phyloP scores from a whole-genome alignment of 177 flowering plant genomes.

The Tripterygium wilfordii region DNA sequence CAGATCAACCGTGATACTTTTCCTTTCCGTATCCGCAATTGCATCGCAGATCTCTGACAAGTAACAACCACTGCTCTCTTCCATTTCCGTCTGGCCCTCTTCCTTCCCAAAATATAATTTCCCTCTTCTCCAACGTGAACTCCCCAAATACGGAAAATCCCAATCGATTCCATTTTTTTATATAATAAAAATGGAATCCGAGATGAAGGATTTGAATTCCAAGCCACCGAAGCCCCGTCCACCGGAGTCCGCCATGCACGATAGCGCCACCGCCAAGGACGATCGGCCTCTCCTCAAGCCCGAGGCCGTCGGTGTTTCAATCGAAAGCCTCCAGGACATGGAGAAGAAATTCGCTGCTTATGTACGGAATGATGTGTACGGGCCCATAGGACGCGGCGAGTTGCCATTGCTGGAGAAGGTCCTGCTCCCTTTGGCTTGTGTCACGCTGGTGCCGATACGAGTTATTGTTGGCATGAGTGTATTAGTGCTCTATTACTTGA shows the following conservation, averaged over 20 bases:
- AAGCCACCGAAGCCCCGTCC: constrained; percentile 6
- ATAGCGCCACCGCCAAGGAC: constrained; percentile 31
- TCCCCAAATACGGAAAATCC: too few species aligned
- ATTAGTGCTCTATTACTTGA: constrained; percentile 59
- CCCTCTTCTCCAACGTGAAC: too few species aligned
- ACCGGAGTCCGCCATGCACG: constrained; percentile 11
- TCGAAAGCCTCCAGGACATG: constrained; percentile 40
- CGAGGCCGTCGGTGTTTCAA: constrained; percentile 16
- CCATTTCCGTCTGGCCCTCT: too few species aligned
- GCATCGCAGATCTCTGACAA: too few species aligned
- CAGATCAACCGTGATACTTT: too few species aligned
- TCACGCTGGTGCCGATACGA: constrained; percentile 72
- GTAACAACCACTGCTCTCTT: too few species aligned
- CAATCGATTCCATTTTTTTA: too few species aligned
- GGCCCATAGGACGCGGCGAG: constrained; percentile 84
- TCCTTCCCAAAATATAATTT: too few species aligned
- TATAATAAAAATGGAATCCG: constrained; percentile 50
- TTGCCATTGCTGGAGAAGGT: constrained; percentile 69
- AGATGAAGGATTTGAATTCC: constrained; percentile 35
- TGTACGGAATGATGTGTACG: constrained; percentile 78
- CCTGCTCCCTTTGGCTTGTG: constrained; percentile 45
- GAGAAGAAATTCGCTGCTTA: constrained; percentile 81
- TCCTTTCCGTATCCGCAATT: too few species aligned
- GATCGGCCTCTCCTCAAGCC: constrained; percentile 64
- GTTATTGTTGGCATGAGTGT: constrained; percentile 33